phyloP scores from a whole-genome alignment of 306 rosid species.

The Urtica urens region DNA sequence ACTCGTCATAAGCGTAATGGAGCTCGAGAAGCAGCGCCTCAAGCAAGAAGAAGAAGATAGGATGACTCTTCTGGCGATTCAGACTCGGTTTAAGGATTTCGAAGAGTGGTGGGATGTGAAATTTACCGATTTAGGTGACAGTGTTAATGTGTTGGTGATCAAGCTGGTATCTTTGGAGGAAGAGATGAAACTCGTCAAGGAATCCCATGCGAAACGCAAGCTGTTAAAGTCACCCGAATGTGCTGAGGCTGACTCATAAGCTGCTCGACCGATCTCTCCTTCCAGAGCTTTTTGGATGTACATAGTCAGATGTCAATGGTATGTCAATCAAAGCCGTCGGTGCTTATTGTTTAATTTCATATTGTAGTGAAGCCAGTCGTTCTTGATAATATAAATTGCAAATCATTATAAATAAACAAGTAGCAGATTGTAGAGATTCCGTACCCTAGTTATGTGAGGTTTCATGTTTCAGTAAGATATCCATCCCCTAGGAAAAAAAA shows the following conservation, averaged over 20 bases:
- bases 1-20: constrained; percentile 67
- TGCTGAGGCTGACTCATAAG: constrained; percentile 23
- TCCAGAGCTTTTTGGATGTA: not conserved
- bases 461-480: too few species aligned
- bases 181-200: constrained; percentile 38
- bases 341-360: too few species aligned
- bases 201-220: constrained; percentile 26
- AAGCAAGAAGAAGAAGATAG: constrained; percentile 83
- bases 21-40: constrained; percentile 56
- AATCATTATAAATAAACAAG: too few species aligned
- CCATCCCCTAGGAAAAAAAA: too few species aligned
- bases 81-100: constrained; percentile 37
- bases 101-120: constrained; percentile 34
- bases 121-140: constrained; percentile 26
- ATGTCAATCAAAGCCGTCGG: too few species aligned
- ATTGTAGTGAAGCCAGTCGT: too few species aligned
- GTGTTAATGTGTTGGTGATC: constrained; percentile 24
- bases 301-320: not conserved
- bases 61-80: constrained; percentile 22
- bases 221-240: constrained; percentile 27
- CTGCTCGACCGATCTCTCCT: constrained; percentile 2
- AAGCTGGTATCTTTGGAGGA: constrained; percentile 36
- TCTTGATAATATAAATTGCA: too few species aligned
- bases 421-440: too few species aligned
- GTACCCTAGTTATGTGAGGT: too few species aligned